phyloP scores from a whole-genome alignment of 2,329 filamentous ascomycete species.

The Clarireedia homoeocarpa region DNA sequence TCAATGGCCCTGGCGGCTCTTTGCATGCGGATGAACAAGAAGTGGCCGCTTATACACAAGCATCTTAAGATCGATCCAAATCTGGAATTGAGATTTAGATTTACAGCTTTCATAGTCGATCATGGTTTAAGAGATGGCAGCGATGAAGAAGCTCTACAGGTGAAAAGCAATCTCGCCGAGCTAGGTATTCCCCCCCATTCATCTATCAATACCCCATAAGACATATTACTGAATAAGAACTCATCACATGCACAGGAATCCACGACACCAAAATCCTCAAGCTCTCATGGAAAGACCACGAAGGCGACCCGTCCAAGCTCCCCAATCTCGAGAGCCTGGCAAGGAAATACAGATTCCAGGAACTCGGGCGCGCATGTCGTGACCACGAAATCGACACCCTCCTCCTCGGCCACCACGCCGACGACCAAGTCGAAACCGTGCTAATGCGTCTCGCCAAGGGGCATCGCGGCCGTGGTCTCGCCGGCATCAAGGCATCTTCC shows the following conservation, averaged over 20 bases:
- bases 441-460: conserved; percentile 67
- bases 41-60: not conserved
- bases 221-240: not conserved
- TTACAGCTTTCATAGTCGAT: conserved; percentile 46
- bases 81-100: conserved; percentile 23
- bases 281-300: conserved; percentile 44
- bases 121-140: conserved; percentile 49
- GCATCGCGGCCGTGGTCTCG: conserved; percentile 61
- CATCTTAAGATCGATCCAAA: conserved; percentile 1
- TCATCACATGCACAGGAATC: conserved; percentile 19
- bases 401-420: conserved; percentile 77
- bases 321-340: conserved; percentile 72
- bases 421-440: conserved; percentile 88
- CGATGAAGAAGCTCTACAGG: conserved; percentile 41
- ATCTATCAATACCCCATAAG: not conserved
- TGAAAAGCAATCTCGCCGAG: conserved; percentile 30
- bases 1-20: conserved; percentile 92
- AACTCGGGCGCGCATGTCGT: conserved; percentile 55
- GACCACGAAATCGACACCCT: conserved; percentile 47
- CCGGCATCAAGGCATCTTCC: conserved; percentile 56
- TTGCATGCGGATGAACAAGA: conserved; percentile 40
- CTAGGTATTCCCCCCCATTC: conserved; percentile 15
- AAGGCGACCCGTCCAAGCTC: conserved; percentile 34
- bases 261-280: conserved; percentile 21
- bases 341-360: conserved; percentile 64